These are phyloP conservation scores for Atkinsonella hypoxylon DNA, from an alignment of 2,329 filamentous ascomycete species.

Conservation along the genomic window DNA sequence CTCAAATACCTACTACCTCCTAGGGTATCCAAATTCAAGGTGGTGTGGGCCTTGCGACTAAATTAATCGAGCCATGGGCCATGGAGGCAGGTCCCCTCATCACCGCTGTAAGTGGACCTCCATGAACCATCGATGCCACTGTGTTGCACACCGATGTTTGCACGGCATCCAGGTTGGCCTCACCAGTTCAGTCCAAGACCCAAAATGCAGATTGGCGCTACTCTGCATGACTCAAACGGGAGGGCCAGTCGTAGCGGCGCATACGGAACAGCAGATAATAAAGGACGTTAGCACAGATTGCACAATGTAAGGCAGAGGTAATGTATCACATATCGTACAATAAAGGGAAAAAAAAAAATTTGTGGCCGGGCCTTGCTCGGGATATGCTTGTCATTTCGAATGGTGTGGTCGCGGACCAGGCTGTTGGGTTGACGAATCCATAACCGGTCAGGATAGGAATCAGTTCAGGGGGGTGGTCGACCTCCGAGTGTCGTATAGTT, in stretches of 20 bases:
- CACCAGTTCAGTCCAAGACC: not conserved
- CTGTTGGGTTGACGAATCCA: not conserved
- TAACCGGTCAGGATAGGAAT: not conserved
- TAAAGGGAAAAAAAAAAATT: not conserved
- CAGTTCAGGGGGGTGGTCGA: too few relatives aligned
- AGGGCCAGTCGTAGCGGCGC: not conserved
- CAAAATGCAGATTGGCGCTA: not conserved
- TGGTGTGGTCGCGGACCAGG: not conserved
- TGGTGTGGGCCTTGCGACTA: too few relatives aligned
- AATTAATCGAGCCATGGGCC: too few relatives aligned
- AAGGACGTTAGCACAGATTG: not conserved
- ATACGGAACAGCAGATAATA: not conserved
- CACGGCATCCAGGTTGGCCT: conserved; percentile 3
- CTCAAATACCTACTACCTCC: too few relatives aligned
- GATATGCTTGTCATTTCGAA: not conserved
- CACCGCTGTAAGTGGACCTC: too few relatives aligned
- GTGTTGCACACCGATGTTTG: conserved; percentile 6
- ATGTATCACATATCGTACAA: not conserved
- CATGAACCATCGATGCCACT: too few relatives aligned
- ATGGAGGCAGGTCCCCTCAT: too few relatives aligned
- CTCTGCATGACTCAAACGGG: not conserved
- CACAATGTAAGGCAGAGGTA: not conserved
- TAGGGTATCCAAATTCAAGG: too few relatives aligned
- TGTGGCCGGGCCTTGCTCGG: not conserved
- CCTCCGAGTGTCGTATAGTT: too few relatives aligned